Evolutionary conservation across 208 protist genomes (phyloP).

Genomic region (Acanthamoeba rhysodes): DNA sequence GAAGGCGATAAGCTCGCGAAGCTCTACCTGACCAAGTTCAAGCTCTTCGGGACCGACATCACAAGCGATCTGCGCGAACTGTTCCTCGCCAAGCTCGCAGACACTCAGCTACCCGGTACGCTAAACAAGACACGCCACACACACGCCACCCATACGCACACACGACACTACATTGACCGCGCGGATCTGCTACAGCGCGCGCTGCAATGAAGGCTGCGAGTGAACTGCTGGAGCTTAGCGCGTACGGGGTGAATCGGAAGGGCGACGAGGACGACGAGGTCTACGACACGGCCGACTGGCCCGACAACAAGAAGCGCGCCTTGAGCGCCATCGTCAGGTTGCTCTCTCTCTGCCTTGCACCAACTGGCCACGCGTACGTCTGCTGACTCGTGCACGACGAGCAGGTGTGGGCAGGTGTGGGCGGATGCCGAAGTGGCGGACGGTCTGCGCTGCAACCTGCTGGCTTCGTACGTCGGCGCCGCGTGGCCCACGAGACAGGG

Average conservation of each 20-base stretch:
- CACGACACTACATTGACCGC: neutral
- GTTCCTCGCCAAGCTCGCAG: slow-evolving; percentile 2
- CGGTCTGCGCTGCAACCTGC: neutral
- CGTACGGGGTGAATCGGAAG: no score
- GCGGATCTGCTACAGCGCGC: neutral
- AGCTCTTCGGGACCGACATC: neutral
- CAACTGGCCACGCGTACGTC: neutral
- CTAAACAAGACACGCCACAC: no score
- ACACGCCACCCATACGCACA: no score
- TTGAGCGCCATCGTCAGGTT: slow-evolving; percentile 1
- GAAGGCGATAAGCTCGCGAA: neutral
- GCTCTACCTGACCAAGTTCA: slow-evolving; percentile 1
- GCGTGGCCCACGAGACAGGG: neutral
- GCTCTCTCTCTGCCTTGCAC: neutral
- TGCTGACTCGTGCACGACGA: neutral
- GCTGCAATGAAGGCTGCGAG: neutral
- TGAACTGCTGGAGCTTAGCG: neutral
- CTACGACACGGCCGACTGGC: neutral
- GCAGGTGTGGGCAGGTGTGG: slow-evolving; percentile 9
- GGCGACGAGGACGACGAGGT: neutral
- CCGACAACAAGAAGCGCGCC: neutral
- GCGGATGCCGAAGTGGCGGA: neutral
- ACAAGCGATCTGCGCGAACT: neutral
- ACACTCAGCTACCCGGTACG: neutral
- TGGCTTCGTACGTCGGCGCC: neutral